These are phyloP conservation scores for Phaeomoniella chlamydospora DNA, from an alignment of 2,329 filamentous ascomycete species.

Conservation along the genomic window DNA sequence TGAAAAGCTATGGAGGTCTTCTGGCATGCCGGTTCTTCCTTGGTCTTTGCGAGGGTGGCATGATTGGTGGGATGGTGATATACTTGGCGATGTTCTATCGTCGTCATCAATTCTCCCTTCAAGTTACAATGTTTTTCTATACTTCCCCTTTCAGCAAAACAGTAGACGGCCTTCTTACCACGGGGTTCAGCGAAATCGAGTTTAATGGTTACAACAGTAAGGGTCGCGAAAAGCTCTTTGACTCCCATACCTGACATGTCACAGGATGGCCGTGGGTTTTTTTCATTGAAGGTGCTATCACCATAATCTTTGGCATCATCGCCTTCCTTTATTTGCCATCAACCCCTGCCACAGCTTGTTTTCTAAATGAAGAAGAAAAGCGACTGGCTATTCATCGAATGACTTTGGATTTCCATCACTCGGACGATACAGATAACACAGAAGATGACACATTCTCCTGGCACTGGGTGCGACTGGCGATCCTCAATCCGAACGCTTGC, in stretches of 20 bases:
- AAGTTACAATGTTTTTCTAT: conserved; percentile 55
- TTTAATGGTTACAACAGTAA: conserved; percentile 22
- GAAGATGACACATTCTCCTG: conserved; percentile 13
- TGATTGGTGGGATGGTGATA: conserved; percentile 53
- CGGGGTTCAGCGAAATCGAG: conserved; percentile 46
- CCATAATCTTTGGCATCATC: conserved; percentile 36
- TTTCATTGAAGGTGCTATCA: conserved; percentile 15
- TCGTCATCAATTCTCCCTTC: conserved; percentile 43
- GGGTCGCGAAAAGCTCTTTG: not conserved
- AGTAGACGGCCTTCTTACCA: conserved; percentile 48
- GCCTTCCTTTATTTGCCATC: conserved; percentile 42
- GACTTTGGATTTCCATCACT: conserved; percentile 3
- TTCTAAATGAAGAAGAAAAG: conserved; percentile 43
- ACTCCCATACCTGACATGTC: not conserved
- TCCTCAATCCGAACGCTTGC: conserved; percentile 15
- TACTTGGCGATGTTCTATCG: conserved; percentile 51
- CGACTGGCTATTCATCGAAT: conserved; percentile 30
- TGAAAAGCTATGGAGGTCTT: conserved; percentile 35
- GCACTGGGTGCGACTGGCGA: conserved; percentile 22
- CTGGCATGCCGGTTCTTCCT: conserved; percentile 46
- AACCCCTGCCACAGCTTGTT: conserved; percentile 35
- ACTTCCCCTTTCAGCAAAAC: conserved; percentile 50
- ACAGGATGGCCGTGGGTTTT: conserved; percentile 10
- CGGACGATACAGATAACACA: conserved; percentile 3
- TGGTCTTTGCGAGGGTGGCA: conserved; percentile 48